Evolutionary conservation across 1,284 basidiomycete genomes (phyloP).

Genomic region (Nidula niveotomentosa): DNA sequence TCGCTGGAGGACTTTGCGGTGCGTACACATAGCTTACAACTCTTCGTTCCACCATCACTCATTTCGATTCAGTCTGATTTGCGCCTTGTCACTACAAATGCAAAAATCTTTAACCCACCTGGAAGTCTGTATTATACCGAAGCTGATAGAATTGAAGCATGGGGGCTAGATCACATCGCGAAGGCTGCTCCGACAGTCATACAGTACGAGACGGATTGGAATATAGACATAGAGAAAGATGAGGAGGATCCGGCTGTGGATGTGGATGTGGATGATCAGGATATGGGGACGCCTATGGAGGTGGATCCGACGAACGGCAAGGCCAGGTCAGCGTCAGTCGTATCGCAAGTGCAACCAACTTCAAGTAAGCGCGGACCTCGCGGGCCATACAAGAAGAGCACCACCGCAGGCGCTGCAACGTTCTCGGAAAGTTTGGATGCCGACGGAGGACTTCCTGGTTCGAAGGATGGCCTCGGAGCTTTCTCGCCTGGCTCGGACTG

Average conservation of each 20-base stretch:
- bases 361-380: constrained; percentile 37
- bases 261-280: constrained; percentile 45
- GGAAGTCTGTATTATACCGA: constrained; percentile 72
- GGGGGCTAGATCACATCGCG: constrained; percentile 69
- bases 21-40: constrained; percentile 22
- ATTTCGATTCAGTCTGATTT: constrained; percentile 53
- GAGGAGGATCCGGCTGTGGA: constrained; percentile 43
- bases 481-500: constrained; percentile 70
- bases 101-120: constrained; percentile 72
- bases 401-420: constrained; percentile 19
- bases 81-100: constrained; percentile 69
- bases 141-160: constrained; percentile 66
- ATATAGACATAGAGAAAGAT: constrained; percentile 75
- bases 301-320: constrained; percentile 28
- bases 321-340: constrained; percentile 35
- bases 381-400: constrained; percentile 46
- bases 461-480: constrained; percentile 67
- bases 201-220: constrained; percentile 81
- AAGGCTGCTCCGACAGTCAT: constrained; percentile 71
- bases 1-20: constrained; percentile 78
- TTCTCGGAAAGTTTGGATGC: constrained; percentile 60
- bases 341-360: constrained; percentile 30
- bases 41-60: constrained; percentile 18
- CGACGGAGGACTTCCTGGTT: constrained; percentile 71
- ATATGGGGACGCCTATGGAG: constrained; percentile 36